Evolutionary conservation across 495 filamentous ascomycete genomes (phyloP).

Genomic region (Podospora appendiculata): DNA sequence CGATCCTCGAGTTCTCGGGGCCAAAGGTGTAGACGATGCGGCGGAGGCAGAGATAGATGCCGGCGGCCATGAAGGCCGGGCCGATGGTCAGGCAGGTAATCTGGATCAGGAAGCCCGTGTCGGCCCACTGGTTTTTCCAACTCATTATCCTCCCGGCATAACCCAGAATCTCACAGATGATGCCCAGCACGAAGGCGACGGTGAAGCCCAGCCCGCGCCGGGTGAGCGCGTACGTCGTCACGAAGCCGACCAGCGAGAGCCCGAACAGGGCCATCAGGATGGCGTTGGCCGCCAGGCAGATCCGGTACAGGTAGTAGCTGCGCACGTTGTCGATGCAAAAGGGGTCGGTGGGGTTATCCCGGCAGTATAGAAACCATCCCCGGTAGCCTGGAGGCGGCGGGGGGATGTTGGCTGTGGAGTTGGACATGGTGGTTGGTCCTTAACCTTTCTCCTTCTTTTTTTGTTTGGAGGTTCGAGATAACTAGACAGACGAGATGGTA

Average conservation of each 20-base stretch:
- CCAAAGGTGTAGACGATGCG: conserved; percentile 54
- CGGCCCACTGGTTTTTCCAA: conserved; percentile 32
- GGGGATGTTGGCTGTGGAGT: not conserved
- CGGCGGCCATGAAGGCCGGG: conserved; percentile 56
- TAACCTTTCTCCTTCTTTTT: too few relatives aligned
- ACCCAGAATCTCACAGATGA: conserved; percentile 36
- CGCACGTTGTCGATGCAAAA: conserved; percentile 9
- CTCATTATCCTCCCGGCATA: conserved; percentile 36
- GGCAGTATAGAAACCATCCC: conserved; percentile 5
- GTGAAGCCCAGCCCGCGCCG: conserved; percentile 31
- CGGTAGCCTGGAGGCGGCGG: conserved; percentile 1
- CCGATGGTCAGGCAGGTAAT: conserved; percentile 57
- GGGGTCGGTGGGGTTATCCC: conserved; percentile 2
- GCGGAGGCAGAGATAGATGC: conserved; percentile 55
- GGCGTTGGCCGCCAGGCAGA: conserved; percentile 33
- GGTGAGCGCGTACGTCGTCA: conserved; percentile 28
- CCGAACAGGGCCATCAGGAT: conserved; percentile 37
- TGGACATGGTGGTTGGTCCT: not conserved
- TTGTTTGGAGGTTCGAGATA: too few relatives aligned
- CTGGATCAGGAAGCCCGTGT: conserved; percentile 42
- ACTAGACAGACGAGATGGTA: not conserved
- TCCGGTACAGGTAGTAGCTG: conserved; percentile 35
- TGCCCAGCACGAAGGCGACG: conserved; percentile 32
- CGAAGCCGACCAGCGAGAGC: conserved; percentile 29
- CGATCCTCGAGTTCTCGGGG: conserved; percentile 52